Percentiles rank a stretch among this genome's conserved stretches.
These are phyloP conservation scores for Flaveria floridana DNA, from an alignment of 140 eudicot genomes.

Conservation along the genomic window DNA sequence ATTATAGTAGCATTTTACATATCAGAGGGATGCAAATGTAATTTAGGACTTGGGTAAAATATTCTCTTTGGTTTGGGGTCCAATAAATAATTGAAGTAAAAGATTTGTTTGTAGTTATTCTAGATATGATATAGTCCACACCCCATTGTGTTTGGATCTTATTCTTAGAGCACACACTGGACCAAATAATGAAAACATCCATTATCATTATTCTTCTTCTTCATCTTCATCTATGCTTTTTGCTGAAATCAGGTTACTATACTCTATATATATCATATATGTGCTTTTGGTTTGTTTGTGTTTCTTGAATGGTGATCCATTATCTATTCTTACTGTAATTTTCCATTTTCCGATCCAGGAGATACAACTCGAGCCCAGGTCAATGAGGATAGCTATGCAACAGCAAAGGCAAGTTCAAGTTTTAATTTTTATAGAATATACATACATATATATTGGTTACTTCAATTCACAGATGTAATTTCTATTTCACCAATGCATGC, in stretches of 20 bases:
- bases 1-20: not conserved
- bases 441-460: not conserved
- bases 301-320: not conserved
- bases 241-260: slow-evolving; percentile 29
- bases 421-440: not conserved
- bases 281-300: not conserved
- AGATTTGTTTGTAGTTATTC: slow-evolving; percentile 25
- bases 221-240: slow-evolving; percentile 27
- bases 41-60: not conserved
- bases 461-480: not conserved
- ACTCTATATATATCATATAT: not conserved
- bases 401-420: slow-evolving; percentile 32
- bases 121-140: slow-evolving; percentile 20
- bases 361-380: slow-evolving; percentile 12
- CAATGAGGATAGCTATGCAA: slow-evolving; percentile 31
- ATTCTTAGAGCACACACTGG: not conserved
- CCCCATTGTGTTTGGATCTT: slow-evolving; percentile 29
- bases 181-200: slow-evolving; percentile 26
- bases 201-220: slow-evolving; percentile 14
- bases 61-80: slow-evolving; percentile 23
- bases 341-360: slow-evolving; percentile 19
- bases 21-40: not conserved
- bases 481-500: slow-evolving; percentile 2
- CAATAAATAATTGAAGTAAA: slow-evolving; percentile 22
- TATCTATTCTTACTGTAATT: not conserved